A percentile compares a stretch with the other conserved stretches of the same genome.
Evolutionary conservation across 2,329 filamentous ascomycete species (phyloP).

Genomic region (Ophiostoma australiae): DNA sequence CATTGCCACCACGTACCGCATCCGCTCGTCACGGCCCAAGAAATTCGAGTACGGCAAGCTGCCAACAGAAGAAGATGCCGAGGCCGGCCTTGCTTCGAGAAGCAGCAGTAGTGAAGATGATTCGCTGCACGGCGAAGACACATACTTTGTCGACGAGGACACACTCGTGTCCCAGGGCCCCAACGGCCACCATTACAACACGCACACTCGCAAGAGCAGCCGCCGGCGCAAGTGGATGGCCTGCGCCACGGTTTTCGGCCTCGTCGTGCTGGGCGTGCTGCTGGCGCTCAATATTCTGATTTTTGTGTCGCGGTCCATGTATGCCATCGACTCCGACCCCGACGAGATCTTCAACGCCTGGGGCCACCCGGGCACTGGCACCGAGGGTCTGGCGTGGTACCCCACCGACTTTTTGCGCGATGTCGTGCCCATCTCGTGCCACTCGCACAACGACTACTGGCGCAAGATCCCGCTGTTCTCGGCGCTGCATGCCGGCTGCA

Average conservation of each 20-base stretch:
- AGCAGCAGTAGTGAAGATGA: neutral
- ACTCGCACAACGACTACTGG: slow-evolving; percentile 70
- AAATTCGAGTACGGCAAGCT: slow-evolving; percentile 18
- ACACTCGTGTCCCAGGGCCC: slow-evolving; percentile 22
- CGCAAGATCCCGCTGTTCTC: slow-evolving; percentile 58
- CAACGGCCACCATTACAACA: slow-evolving; percentile 21
- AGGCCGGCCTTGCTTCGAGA: slow-evolving; percentile 1
- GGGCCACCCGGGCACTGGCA: slow-evolving; percentile 37
- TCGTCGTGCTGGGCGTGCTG: slow-evolving; percentile 33
- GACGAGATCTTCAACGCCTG: slow-evolving; percentile 35
- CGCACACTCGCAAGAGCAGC: slow-evolving; percentile 8
- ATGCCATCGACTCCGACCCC: slow-evolving; percentile 26
- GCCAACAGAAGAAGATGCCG: slow-evolving; percentile 12
- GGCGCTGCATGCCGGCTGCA: slow-evolving; percentile 54
- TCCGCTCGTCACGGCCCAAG: slow-evolving; percentile 17
- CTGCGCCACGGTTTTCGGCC: slow-evolving; percentile 31
- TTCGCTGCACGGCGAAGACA: slow-evolving; percentile 13
- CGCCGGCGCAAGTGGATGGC: slow-evolving; percentile 29
- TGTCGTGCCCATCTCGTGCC: slow-evolving; percentile 33
- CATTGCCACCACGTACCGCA: slow-evolving; percentile 24
- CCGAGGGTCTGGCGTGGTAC: slow-evolving; percentile 42
- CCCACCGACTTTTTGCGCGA: slow-evolving; percentile 50
- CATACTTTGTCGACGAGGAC: slow-evolving; percentile 24
- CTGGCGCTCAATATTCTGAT: slow-evolving; percentile 26
- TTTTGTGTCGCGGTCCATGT: slow-evolving; percentile 23